These are phyloP conservation scores for Suhomyces sp. DNA, from an alignment of 805 yeast genomes.

Conservation along the genomic window DNA sequence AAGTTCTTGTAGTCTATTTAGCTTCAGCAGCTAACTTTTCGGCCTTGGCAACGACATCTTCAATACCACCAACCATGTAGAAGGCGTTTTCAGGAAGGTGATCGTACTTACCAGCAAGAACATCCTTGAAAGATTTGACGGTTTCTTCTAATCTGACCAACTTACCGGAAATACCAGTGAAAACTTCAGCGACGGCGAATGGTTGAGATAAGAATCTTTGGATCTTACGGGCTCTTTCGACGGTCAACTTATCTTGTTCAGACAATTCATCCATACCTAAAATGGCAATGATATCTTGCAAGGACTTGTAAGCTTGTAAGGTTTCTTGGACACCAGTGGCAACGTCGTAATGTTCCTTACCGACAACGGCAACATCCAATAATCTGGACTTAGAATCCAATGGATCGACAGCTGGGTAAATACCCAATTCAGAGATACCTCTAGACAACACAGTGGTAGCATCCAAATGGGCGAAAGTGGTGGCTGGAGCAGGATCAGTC, in stretches of 20 bases:
- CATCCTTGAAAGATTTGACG: conserved; percentile 91
- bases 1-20: conserved; percentile 41
- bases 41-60: conserved; percentile 97
- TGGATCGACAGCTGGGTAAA: conserved; percentile 99
- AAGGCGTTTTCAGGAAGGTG: conserved; percentile 98
- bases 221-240: conserved; percentile 99
- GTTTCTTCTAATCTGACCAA: conserved; percentile 97
- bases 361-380: conserved; percentile 95
- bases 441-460: conserved; percentile 99
- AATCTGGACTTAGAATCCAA: conserved; percentile 99
- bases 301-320: conserved; percentile 98
- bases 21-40: conserved; percentile 97
- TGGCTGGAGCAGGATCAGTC: conserved; percentile 99
- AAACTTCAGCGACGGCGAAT: conserved; percentile 98
- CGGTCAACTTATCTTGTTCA: conserved; percentile 97
- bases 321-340: conserved; percentile 97
- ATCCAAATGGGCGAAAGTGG: conserved; percentile 99
- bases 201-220: conserved; percentile 99
- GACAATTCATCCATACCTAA: conserved; percentile 99
- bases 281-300: conserved; percentile 99
- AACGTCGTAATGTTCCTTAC: conserved; percentile 97
- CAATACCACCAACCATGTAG: conserved; percentile 99
- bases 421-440: conserved; percentile 99
- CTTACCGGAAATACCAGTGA: conserved; percentile 99
- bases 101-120: conserved; percentile 98